These are phyloP conservation scores for Penicillium sp. DNA, from an alignment of 2,329 filamentous ascomycete species.

Conservation along the genomic window DNA sequence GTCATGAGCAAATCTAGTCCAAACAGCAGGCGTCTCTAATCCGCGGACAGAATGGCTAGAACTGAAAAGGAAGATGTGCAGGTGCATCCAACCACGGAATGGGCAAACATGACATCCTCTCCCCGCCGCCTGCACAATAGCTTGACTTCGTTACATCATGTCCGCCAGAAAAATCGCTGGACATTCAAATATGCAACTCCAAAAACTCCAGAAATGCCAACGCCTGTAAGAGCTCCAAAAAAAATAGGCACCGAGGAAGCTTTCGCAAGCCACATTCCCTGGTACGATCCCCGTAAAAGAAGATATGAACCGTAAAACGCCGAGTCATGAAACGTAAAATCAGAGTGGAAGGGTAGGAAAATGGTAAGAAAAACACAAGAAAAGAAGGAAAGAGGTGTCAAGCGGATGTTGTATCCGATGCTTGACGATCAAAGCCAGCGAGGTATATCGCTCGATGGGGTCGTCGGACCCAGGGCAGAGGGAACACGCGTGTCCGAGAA, in stretches of 20 bases:
- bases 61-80: not conserved
- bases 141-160: conserved; percentile 30
- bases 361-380: conserved; percentile 16
- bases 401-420: conserved; percentile 2
- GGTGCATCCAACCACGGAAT: not conserved
- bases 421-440: conserved; percentile 42
- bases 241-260: conserved; percentile 8
- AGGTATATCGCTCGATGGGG: conserved; percentile 35
- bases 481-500: conserved; percentile 29
- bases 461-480: conserved; percentile 23
- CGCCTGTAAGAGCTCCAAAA: conserved; percentile 15
- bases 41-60: conserved; percentile 17
- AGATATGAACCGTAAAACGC: conserved; percentile 21
- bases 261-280: conserved; percentile 13
- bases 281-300: not conserved
- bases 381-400: conserved; percentile 18
- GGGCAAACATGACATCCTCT: conserved; percentile 7
- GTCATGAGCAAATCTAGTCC: conserved; percentile 27
- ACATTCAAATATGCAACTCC: conserved; percentile 24
- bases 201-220: conserved; percentile 32
- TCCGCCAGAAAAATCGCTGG: conserved; percentile 23
- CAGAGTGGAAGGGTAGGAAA: conserved; percentile 17
- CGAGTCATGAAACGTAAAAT: conserved; percentile 30
- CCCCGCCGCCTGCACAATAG: conserved; percentile 25
- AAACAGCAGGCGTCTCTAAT: conserved; percentile 27